Conservation (phyloP, 345 rosid genomes). For the Moricandia moricandioides region DNA sequence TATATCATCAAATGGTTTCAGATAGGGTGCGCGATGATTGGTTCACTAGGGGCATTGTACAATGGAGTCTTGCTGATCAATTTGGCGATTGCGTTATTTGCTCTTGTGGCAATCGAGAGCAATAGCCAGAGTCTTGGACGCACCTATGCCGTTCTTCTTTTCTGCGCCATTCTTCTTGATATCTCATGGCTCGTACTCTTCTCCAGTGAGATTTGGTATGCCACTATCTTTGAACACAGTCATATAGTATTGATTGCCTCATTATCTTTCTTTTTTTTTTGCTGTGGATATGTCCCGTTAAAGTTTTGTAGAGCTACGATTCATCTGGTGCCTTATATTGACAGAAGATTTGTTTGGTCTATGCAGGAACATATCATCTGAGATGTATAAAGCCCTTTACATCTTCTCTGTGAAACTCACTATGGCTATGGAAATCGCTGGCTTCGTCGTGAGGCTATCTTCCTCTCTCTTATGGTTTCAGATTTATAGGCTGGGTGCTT, state of each 20-base stretch:
- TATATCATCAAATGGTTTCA: slow-evolving; percentile 43
- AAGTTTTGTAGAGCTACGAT: not conserved
- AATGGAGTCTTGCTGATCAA: slow-evolving; percentile 74
- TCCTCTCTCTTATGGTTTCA: slow-evolving; percentile 89
- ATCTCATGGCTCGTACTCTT: slow-evolving; percentile 73
- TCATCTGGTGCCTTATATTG: not conserved
- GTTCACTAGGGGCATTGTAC: slow-evolving; percentile 84
- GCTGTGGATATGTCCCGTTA: not conserved
- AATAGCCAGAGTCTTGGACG: slow-evolving; percentile 82
- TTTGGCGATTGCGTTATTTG: slow-evolving; percentile 73
- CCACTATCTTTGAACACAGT: not conserved
- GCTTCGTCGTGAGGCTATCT: slow-evolving; percentile 70
- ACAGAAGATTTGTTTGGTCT: not conserved
- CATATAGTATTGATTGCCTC: not conserved
- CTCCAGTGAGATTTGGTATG: slow-evolving; percentile 63
- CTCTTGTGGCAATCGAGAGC: slow-evolving; percentile 85
- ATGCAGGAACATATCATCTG: slow-evolving; percentile 63
- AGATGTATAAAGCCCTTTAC: slow-evolving; percentile 43
- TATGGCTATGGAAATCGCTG: slow-evolving; percentile 75
- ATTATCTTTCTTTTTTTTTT: not conserved
- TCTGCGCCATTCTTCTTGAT: slow-evolving; percentile 64
- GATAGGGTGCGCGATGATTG: slow-evolving; percentile 86
- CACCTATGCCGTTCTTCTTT: slow-evolving; percentile 79
- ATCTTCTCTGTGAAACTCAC: slow-evolving; percentile 77
- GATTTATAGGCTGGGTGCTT: slow-evolving; percentile 83